phyloP scores from a whole-genome alignment of 164 flowering plant genomes.

The Akebia trifoliata region DNA sequence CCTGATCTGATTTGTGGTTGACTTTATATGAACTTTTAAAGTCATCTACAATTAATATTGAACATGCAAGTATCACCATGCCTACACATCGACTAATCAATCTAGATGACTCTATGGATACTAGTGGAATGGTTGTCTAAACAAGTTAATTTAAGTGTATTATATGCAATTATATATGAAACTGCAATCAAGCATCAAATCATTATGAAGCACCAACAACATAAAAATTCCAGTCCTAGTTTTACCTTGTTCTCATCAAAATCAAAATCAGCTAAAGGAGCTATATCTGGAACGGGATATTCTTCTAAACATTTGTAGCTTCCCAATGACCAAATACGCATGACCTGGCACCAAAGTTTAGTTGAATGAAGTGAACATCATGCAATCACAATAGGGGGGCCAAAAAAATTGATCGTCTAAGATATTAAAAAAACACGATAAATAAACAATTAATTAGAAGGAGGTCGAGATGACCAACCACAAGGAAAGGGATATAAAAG shows the following conservation, averaged over 20 bases:
- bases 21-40: no score
- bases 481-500: no score
- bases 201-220: background rate
- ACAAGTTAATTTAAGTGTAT: no score
- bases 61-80: no score
- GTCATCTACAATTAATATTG: no score
- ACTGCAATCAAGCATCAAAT: background rate
- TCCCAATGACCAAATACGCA: slow-evolving; percentile 83
- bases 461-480: no score
- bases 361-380: background rate
- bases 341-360: slow-evolving; percentile 39
- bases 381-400: background rate
- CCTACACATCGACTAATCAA: no score
- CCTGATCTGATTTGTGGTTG: no score
- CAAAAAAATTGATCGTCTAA: background rate
- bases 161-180: background rate
- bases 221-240: slow-evolving; percentile 4
- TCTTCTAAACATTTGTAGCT: slow-evolving; percentile 73
- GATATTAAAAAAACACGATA: background rate
- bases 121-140: no score
- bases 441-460: no score
- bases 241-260: slow-evolving; percentile 95
- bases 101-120: no score
- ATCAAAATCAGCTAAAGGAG: slow-evolving; percentile 72
- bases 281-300: slow-evolving; percentile 39